phyloP scores from a whole-genome alignment of 805 yeast genomes.

The Maudiozyma serrabonitensis region DNA sequence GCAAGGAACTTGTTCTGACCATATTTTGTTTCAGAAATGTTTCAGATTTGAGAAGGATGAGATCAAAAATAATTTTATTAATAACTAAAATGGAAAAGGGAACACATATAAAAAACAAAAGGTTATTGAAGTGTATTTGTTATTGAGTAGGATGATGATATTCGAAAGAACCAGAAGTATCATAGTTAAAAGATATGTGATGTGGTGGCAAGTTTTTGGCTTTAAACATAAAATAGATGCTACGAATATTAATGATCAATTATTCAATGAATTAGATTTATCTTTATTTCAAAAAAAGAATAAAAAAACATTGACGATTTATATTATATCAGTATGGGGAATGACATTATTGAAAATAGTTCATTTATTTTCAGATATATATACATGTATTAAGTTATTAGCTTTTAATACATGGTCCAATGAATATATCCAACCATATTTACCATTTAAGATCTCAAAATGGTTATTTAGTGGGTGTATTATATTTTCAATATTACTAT shows the following conservation, averaged over 20 bases:
- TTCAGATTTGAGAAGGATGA: too few relatives aligned
- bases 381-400: constrained; percentile 65
- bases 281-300: constrained; percentile 14
- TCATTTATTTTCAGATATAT: constrained; percentile 59
- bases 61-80: too few relatives aligned
- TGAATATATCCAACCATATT: constrained; percentile 37
- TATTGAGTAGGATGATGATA: too few relatives aligned
- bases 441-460: constrained; percentile 42
- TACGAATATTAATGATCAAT: constrained; percentile 13
- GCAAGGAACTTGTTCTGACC: too few relatives aligned
- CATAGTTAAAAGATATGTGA: not conserved
- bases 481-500: constrained; percentile 51
- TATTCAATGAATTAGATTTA: constrained; percentile 21
- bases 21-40: too few relatives aligned
- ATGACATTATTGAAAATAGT: constrained; percentile 41
- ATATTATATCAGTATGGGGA: constrained; percentile 17
- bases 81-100: too few relatives aligned
- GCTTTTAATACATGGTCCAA: constrained; percentile 66
- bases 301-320: constrained; percentile 16
- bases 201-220: not conserved
- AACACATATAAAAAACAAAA: too few relatives aligned
- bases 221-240: not conserved
- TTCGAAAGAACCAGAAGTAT: too few relatives aligned
- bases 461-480: constrained; percentile 82
- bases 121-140: too few relatives aligned